Base-by-base conservation (phyloP, 2,329 filamentous ascomycete genomes). In the Endoconidiophora laricicola region DNA sequence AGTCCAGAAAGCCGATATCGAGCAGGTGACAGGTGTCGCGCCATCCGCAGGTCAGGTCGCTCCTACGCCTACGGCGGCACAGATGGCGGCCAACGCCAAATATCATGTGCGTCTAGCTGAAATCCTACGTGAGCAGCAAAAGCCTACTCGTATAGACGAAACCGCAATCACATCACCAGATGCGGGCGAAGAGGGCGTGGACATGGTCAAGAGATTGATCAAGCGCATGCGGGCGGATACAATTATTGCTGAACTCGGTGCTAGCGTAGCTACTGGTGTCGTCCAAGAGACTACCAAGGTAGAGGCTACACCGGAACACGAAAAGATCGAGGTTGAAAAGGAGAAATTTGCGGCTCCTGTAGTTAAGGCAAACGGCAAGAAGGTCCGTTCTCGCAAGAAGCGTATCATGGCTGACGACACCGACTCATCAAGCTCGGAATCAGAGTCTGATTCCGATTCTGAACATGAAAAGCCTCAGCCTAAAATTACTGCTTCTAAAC, bases 191-290 rank as follows among this genome's bases (percentile, higher is more conserved):
- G 46, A 48, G 33, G 42, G 29, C 29, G 36, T 36, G 26, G 65
- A 68, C 40, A 69, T 80, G 61, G 69, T 72, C 54, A 65, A 66
- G 51, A 70, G 77, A 23, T 66, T 78, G 47, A 68, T 77, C 43
- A 79, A 78, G 66, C 73, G 78, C 49, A 78, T 79, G 67, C 73
- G 78, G 29, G 73, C 76, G 6, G 76, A 81, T 60, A 66, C 69
- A 55, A 67, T 81, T 26, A 56, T 77, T 33, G 69, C 70, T 29
- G 70, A 75, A 57, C 63, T 81, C n/a, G 69, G 67, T 1, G 70
- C 72, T 47, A 65, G 64, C 45, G 70, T 67, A 20, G 66, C 69
- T 49, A 66, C 62, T 44, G 62, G 42, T 24, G 37, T 22, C 12
- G 38, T 33, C n/a, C 12, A 42, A n/a, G 46, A 26, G 22, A 38